phyloP scores from a whole-genome alignment of 352 stramenopile genomes.

The Globisporangium nodosum region DNA sequence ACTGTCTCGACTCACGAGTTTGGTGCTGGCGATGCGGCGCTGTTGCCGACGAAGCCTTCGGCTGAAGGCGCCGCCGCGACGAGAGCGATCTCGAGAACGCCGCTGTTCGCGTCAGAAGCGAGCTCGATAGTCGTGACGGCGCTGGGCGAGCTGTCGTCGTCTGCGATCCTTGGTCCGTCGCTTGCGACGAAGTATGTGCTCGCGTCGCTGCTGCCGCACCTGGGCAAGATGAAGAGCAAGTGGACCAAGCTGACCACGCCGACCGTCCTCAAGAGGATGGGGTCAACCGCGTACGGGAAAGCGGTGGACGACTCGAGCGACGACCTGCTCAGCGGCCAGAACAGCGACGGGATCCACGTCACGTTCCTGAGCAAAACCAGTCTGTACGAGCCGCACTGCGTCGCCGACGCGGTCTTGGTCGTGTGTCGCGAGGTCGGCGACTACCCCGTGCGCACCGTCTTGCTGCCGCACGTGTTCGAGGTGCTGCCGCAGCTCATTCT shows the following conservation, averaged over 20 bases:
- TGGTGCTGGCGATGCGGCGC: neutral
- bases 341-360: constrained; percentile 48
- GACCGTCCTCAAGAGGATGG: constrained; percentile 22
- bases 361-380: constrained; percentile 54
- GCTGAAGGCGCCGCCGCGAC: constrained; percentile 2
- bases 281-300: too few relatives aligned
- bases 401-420: constrained; percentile 59
- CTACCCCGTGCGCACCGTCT: constrained; percentile 28
- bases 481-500: constrained; percentile 46
- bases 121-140: constrained; percentile 36
- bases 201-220: constrained; percentile 38
- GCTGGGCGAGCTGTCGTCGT: constrained; percentile 46
- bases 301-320: neutral
- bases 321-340: constrained; percentile 20
- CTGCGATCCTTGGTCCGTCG: constrained; percentile 42
- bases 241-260: constrained; percentile 53
- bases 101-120: constrained; percentile 42
- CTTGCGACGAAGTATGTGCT: constrained; percentile 62
- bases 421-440: constrained; percentile 59
- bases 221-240: constrained; percentile 45
- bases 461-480: constrained; percentile 60
- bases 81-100: constrained; percentile 7
- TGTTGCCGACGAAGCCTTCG: constrained; percentile 1
- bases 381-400: constrained; percentile 58
- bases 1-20: constrained; percentile 22